Evolutionary conservation across 805 yeast species (phyloP).

Genomic region (Komagataella phaffii): DNA sequence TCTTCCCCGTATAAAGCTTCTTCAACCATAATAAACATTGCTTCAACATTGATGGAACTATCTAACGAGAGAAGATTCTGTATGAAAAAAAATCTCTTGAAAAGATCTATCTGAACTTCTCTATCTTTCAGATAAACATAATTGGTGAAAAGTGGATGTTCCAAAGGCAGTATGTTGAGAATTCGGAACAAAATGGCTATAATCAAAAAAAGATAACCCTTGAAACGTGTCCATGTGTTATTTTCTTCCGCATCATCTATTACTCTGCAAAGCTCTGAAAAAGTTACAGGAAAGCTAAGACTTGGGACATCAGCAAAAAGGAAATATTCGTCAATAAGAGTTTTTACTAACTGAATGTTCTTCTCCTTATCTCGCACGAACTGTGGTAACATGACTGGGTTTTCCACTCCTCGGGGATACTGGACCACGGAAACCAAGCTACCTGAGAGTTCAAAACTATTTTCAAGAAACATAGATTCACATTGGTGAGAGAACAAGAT

Average conservation of each 20-base stretch:
- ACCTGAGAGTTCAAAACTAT: neutral
- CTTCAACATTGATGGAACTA: neutral
- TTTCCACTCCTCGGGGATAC: neutral
- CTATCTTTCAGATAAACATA: neutral
- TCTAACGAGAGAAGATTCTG: neutral
- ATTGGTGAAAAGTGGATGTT: neutral
- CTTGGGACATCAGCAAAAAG: neutral
- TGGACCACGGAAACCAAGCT: neutral
- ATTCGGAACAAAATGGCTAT: neutral
- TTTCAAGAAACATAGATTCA: neutral
- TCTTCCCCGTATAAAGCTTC: neutral
- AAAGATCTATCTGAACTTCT: neutral
- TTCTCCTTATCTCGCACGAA: neutral
- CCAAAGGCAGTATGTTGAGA: neutral
- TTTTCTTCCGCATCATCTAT: neutral
- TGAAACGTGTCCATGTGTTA: neutral
- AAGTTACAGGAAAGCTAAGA: neutral
- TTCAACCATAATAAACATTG: neutral
- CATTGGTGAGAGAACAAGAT: neutral
- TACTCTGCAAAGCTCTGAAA: neutral
- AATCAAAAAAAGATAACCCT: neutral
- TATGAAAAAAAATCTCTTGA: neutral
- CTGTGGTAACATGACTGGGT: neutral
- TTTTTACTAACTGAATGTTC: neutral
- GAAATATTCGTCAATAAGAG: neutral